phyloP scores from a whole-genome alignment of 805 yeast genomes.

The Nakazawaea anatomiae region DNA sequence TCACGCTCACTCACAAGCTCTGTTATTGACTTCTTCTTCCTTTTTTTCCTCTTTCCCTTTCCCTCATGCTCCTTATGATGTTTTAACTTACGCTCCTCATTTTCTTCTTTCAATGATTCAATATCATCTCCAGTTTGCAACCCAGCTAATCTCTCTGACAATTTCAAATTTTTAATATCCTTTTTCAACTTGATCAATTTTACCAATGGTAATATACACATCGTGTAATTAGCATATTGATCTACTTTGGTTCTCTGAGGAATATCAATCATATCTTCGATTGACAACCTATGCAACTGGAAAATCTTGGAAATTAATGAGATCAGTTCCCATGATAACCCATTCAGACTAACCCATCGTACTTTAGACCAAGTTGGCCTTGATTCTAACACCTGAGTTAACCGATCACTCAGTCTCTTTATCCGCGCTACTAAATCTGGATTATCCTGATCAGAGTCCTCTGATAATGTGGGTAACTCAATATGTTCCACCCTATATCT shows the following conservation, averaged over 20 bases:
- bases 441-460: constrained; percentile 8
- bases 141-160: neutral
- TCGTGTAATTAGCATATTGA: constrained; percentile 43
- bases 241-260: constrained; percentile 58
- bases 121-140: neutral
- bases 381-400: constrained; percentile 23
- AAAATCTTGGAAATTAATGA: constrained; percentile 37
- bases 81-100: neutral
- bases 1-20: constrained; percentile 18
- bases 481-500: constrained; percentile 38
- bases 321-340: constrained; percentile 57
- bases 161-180: constrained; percentile 1
- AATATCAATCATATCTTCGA: constrained; percentile 59
- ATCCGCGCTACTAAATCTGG: constrained; percentile 15
- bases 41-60: neutral
- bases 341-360: constrained; percentile 54
- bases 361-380: constrained; percentile 45
- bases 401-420: constrained; percentile 18
- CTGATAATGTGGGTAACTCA: constrained; percentile 27
- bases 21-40: constrained; percentile 12
- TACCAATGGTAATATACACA: constrained; percentile 48
- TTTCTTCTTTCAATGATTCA: neutral
- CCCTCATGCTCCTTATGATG: neutral
- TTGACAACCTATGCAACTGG: constrained; percentile 45
- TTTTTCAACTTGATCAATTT: constrained; percentile 31